Conservation (phyloP, 352 stramenopile genomes). For the Globisporangium alternatum region DNA sequence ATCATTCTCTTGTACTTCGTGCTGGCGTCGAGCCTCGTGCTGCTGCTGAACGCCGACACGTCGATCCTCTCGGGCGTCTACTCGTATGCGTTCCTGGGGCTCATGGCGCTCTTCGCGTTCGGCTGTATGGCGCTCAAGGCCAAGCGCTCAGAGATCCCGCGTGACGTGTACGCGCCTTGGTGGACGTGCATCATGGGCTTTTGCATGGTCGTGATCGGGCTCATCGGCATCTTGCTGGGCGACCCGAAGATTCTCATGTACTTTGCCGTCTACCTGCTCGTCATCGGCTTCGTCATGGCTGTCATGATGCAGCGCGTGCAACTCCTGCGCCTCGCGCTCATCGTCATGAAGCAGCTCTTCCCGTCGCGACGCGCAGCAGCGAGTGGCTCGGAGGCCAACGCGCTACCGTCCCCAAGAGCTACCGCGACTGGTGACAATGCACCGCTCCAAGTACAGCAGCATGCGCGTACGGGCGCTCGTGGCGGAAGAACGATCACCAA, state of each 20-base stretch:
- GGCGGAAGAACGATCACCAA: no score
- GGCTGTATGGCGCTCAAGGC: constrained; percentile 84
- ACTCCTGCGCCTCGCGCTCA: constrained; percentile 33
- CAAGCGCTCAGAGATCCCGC: constrained; percentile 73
- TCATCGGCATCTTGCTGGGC: constrained; percentile 6
- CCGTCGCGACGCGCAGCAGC: no score
- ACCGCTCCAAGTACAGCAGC: constrained; percentile 50
- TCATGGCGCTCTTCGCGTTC: constrained; percentile 82
- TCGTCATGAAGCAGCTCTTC: constrained; percentile 2
- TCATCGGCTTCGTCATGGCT: constrained; percentile 38
- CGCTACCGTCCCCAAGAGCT: no score
- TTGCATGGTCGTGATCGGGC: constrained; percentile 22
- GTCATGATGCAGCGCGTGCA: constrained; percentile 53
- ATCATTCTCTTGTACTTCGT: constrained; percentile 84
- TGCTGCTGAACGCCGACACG: constrained; percentile 78
- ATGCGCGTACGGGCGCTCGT: constrained; percentile 50
- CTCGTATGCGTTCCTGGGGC: constrained; percentile 76
- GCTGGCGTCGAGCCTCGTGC: constrained; percentile 74
- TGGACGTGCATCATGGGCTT: constrained; percentile 20
- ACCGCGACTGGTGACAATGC: no score
- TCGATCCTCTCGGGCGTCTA: constrained; percentile 82
- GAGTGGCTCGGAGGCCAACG: no score
- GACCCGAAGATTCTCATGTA: constrained; percentile 46
- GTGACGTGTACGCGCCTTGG: constrained; percentile 45
- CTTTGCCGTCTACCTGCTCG: constrained; percentile 57